Evolutionary conservation across 148 eudicot genomes (phyloP).

Genomic region (Chenopodium album): DNA sequence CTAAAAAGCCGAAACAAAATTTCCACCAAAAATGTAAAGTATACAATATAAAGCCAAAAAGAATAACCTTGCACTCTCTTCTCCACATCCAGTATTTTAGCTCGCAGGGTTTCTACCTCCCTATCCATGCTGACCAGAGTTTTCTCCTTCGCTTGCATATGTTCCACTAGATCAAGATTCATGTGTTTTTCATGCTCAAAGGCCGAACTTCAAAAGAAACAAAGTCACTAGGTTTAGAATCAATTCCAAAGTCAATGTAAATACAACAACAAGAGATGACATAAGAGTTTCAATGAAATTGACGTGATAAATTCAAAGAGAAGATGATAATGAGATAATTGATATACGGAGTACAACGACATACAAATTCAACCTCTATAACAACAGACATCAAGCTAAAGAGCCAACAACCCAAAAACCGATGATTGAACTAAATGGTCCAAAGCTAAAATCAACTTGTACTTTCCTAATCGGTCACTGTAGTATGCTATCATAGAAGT

Average conservation of each 20-base stretch:
- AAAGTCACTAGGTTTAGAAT: constrained; percentile 19
- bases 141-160: constrained; percentile 68
- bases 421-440: background rate
- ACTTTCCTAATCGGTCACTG: background rate
- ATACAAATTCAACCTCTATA: background rate
- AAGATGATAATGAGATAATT: background rate
- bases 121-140: constrained; percentile 54
- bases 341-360: background rate
- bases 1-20: background rate
- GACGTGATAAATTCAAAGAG: background rate
- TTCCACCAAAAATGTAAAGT: background rate
- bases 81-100: constrained; percentile 58
- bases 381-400: background rate
- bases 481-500: background rate
- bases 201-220: constrained; percentile 39
- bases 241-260: background rate
- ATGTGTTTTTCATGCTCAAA: constrained; percentile 66
- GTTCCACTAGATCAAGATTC: constrained; percentile 64
- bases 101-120: constrained; percentile 63
- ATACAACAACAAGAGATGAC: background rate
- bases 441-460: no score
- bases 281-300: constrained; percentile 10
- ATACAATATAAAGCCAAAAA: background rate
- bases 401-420: background rate
- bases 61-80: constrained; percentile 49